phyloP scores from a whole-genome alignment of 176 grass and related monocot species.

The Carex myosuroides region DNA sequence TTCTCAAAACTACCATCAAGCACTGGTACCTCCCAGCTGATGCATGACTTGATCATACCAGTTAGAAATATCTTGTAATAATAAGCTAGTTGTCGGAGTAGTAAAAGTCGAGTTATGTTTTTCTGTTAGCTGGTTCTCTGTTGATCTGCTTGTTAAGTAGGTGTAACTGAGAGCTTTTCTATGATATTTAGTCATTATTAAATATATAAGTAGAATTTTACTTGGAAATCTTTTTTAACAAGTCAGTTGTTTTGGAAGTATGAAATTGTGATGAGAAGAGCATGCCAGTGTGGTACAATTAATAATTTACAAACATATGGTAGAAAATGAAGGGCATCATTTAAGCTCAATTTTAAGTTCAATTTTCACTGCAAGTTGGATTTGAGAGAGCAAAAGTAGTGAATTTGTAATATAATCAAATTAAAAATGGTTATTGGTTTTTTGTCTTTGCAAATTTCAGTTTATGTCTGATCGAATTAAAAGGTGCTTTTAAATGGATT shows the following conservation, averaged over 20 bases:
- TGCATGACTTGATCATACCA: neutral
- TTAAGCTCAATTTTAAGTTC: too few species aligned
- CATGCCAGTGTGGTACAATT: neutral
- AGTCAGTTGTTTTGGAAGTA: neutral
- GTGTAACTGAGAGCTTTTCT: neutral
- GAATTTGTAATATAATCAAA: too few species aligned
- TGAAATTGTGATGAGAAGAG: neutral
- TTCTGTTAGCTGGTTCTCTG: neutral
- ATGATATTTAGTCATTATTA: neutral
- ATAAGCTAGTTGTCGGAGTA: neutral
- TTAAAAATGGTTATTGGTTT: neutral
- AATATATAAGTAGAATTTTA: neutral
- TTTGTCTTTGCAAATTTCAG: neutral
- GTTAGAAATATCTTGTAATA: neutral
- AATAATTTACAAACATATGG: neutral
- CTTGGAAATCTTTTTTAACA: neutral
- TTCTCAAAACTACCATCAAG: constrained; percentile 6
- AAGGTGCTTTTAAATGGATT: constrained; percentile 1
- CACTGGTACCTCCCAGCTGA: constrained; percentile 13
- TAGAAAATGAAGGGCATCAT: neutral
- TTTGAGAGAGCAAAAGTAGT: too few species aligned
- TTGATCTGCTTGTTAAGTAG: neutral
- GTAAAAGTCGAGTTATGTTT: neutral
- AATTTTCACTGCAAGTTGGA: too few species aligned
- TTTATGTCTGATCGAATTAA: neutral